These are phyloP conservation scores for Kingdonia uniflora DNA, from an alignment of 164 flowering plant genomes.

Conservation along the genomic window DNA sequence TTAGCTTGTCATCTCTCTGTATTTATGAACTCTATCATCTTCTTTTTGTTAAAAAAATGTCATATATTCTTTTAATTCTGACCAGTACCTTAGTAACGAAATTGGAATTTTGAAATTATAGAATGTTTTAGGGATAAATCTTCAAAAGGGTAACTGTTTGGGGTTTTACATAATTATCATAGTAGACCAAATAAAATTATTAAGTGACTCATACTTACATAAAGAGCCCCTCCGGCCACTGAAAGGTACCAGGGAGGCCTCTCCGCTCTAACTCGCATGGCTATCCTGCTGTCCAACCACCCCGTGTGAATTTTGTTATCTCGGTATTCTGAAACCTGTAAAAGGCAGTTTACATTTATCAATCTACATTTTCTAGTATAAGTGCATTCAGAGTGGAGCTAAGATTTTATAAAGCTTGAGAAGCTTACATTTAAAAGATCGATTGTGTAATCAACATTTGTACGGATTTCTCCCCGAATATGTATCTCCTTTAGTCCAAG, in stretches of 20 bases:
- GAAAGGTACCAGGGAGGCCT: conserved; percentile 99
- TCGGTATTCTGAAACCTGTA: conserved; percentile 85
- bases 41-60: too few species aligned
- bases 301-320: conserved; percentile 97
- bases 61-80: too few species aligned
- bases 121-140: too few species aligned
- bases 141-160: too few species aligned
- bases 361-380: background rate
- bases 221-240: conserved; percentile 96
- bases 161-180: too few species aligned
- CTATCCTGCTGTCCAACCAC: conserved; percentile 99
- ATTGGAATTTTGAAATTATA: too few species aligned
- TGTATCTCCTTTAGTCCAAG: conserved; percentile 98
- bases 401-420: conserved; percentile 5
- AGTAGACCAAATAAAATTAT: too few species aligned
- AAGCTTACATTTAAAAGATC: conserved; percentile 89
- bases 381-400: too few species aligned
- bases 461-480: conserved; percentile 96
- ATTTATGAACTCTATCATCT: too few species aligned
- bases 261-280: conserved; percentile 99
- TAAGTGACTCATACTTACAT: conserved; percentile 38
- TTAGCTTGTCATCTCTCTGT: too few species aligned
- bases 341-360: conserved; percentile 2
- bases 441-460: conserved; percentile 95
- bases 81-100: too few species aligned